A percentile compares a stretch with the other conserved stretches of the same genome.
Conservation (phyloP, 495 filamentous ascomycete genomes). For the Viridothelium virens region DNA sequence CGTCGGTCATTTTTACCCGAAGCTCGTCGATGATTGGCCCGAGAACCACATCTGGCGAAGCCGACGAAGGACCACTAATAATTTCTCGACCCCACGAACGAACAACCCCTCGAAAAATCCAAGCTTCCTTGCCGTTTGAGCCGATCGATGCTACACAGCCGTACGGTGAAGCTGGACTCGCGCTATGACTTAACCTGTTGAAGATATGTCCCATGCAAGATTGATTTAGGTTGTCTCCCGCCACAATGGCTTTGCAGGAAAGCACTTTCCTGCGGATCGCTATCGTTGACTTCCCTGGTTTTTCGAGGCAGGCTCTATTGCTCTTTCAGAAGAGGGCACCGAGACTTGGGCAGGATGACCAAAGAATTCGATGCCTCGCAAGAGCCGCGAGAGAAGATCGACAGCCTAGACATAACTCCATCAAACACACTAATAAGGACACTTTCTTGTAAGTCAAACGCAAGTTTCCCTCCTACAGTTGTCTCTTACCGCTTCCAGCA, state of each 20-base stretch:
- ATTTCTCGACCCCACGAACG: slow-evolving; percentile 10
- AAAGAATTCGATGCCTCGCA: neutral
- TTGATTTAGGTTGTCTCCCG: neutral
- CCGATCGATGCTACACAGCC: neutral
- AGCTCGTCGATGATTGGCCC: neutral
- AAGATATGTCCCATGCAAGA: neutral
- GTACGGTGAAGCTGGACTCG: too few species aligned
- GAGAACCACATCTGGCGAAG: neutral
- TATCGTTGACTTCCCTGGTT: neutral
- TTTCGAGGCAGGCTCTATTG: neutral
- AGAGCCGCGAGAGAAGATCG: neutral
- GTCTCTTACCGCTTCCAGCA: neutral
- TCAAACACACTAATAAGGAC: neutral
- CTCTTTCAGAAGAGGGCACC: neutral
- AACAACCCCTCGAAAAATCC: neutral
- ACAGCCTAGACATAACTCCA: neutral
- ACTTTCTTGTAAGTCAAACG: neutral
- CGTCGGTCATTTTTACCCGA: slow-evolving; percentile 6
- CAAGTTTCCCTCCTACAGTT: neutral
- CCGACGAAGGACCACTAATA: neutral
- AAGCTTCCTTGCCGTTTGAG: slow-evolving; percentile 6
- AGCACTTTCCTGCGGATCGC: neutral
- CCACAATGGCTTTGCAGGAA: neutral
- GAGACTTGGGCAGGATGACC: neutral
- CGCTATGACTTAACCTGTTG: neutral